A percentile compares a stretch with the other conserved stretches of the same genome.
phyloP scores from a whole-genome alignment of 257 asterid species.

The Capsicum chinense region DNA sequence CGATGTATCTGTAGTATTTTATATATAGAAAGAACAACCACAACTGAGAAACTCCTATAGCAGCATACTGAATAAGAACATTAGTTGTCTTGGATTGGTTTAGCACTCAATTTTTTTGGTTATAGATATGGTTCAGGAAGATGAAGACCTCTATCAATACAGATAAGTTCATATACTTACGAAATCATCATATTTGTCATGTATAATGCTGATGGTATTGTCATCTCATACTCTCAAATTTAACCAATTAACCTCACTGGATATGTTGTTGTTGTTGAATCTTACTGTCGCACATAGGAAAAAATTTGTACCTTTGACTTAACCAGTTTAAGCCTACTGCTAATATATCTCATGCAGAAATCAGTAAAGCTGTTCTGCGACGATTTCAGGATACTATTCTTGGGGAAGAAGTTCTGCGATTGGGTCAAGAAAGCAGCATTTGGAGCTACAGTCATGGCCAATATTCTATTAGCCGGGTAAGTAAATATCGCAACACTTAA shows the following conservation, averaged over 20 bases:
- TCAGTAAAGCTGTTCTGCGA: constrained; percentile 71
- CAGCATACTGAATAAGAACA: not conserved
- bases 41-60: not conserved
- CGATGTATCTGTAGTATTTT: not conserved
- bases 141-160: not conserved
- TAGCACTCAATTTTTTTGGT: not conserved
- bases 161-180: not conserved
- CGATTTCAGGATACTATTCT: constrained; percentile 80
- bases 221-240: not conserved
- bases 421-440: too few relatives aligned
- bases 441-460: too few relatives aligned
- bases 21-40: not conserved
- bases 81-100: not conserved
- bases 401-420: constrained; percentile 66
- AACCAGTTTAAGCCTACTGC: constrained; percentile 35
- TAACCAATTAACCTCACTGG: constrained; percentile 8
- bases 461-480: too few relatives aligned
- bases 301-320: constrained; percentile 40
- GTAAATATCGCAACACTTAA: too few relatives aligned
- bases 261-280: too few relatives aligned
- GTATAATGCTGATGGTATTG: not conserved
- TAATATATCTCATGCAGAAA: constrained; percentile 64
- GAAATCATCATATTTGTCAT: constrained; percentile 3
- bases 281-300: not conserved
- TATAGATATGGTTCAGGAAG: not conserved